Conservation (phyloP, 768 basidiomycete species). For the Kwoniella dejecticola region DNA sequence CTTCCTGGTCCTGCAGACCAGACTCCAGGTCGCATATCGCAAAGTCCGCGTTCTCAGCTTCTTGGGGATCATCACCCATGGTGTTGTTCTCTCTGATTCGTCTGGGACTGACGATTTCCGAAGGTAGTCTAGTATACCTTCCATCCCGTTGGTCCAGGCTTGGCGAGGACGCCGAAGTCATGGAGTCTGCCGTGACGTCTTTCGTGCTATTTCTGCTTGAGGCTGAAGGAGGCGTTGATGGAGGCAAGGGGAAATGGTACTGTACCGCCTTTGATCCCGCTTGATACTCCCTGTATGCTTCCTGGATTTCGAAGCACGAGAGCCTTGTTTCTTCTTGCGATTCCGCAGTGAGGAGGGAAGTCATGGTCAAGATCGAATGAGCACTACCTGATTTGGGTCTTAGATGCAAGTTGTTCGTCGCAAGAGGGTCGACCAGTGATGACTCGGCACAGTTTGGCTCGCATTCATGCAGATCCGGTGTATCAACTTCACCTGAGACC, state of each 20-base stretch:
- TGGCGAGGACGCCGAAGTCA: constrained; percentile 4
- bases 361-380: constrained; percentile 16
- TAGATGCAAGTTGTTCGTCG: not conserved
- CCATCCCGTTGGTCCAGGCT: too few species aligned
- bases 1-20: not conserved
- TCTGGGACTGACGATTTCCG: constrained; percentile 1
- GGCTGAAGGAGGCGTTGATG: not conserved
- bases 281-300: constrained; percentile 22
- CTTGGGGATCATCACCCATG: not conserved
- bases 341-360: constrained; percentile 10
- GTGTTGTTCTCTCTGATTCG: not conserved
- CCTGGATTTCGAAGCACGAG: constrained; percentile 25
- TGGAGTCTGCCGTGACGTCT: not conserved
- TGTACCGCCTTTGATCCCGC: constrained; percentile 9
- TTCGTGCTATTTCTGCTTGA: not conserved
- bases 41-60: not conserved
- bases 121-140: constrained; percentile 15
- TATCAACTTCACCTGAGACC: too few species aligned
- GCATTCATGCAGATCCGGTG: too few species aligned
- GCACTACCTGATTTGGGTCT: not conserved
- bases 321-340: constrained; percentile 10
- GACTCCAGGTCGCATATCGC: not conserved
- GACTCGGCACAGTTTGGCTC: not conserved
- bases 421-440: not conserved
- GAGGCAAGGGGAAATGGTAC: constrained; percentile 9